phyloP scores from a whole-genome alignment of 2,329 filamentous ascomycete species.

The Orbilia blumenaviensis region DNA sequence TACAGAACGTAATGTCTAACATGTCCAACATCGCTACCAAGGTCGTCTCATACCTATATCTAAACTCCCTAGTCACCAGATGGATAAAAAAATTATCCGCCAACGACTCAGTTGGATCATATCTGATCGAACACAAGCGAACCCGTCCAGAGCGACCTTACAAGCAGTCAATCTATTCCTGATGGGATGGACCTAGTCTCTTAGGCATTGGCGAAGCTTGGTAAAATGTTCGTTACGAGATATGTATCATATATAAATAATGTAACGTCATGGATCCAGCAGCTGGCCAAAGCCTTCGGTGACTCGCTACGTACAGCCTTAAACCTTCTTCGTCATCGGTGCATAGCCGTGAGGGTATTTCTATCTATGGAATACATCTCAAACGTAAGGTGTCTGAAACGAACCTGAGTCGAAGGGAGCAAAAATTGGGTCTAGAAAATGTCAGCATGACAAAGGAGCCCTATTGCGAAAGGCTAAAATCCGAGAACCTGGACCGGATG shows the following conservation, averaged over 20 bases:
- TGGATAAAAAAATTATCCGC: conserved; percentile 81
- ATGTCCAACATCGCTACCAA: conserved; percentile 32
- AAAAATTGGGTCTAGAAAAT: conserved; percentile 15
- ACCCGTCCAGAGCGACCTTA: conserved; percentile 83
- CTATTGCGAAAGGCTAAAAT: conserved; percentile 2
- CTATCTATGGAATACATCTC: conserved; percentile 32
- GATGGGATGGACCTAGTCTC: conserved; percentile 63
- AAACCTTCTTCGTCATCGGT: neutral
- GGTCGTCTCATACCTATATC: conserved; percentile 14
- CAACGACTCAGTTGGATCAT: conserved; percentile 83
- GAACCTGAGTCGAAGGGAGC: conserved; percentile 18
- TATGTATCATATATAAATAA: conserved; percentile 31
- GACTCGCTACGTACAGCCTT: neutral
- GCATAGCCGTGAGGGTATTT: neutral
- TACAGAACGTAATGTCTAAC: neutral
- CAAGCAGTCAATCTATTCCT: conserved; percentile 92
- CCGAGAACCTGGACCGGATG: conserved; percentile 18
- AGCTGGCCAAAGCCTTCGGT: neutral
- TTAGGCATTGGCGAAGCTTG: neutral
- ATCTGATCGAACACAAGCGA: conserved; percentile 78
- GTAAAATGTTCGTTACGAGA: neutral
- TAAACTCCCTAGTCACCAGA: conserved; percentile 9
- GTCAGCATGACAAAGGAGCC: conserved; percentile 26
- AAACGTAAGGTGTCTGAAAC: conserved; percentile 47
- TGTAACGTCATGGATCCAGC: neutral